Conservation (phyloP, 768 basidiomycete genomes). For the Gloeostereum incarnatum region DNA sequence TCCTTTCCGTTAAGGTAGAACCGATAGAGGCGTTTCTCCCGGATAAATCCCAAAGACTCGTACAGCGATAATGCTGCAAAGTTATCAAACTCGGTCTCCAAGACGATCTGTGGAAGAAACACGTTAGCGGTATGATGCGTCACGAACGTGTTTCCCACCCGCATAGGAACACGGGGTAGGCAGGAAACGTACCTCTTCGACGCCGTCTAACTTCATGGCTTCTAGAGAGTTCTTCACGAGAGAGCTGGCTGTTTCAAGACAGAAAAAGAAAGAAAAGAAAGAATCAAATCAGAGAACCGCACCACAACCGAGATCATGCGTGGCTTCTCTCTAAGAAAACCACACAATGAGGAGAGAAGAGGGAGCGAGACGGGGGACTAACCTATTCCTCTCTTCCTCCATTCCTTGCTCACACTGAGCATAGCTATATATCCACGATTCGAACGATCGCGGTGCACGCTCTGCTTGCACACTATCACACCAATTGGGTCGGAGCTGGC, state of each 20-base stretch:
- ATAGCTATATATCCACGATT: conserved; percentile 97
- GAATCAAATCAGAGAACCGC: conserved; percentile 29
- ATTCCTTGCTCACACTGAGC: conserved; percentile 81
- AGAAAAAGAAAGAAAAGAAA: conserved; percentile 18
- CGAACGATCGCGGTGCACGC: conserved; percentile 62
- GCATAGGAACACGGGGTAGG: not conserved
- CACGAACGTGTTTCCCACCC: too few species aligned
- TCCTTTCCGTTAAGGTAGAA: conserved; percentile 99
- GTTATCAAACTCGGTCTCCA: conserved; percentile 97
- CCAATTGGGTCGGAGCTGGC: conserved; percentile 57
- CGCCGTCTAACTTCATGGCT: conserved; percentile 74
- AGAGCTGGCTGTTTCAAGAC: conserved; percentile 76
- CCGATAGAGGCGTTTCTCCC: conserved; percentile 88
- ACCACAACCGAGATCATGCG: conserved; percentile 31
- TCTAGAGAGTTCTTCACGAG: conserved; percentile 79
- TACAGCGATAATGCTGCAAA: conserved; percentile 81
- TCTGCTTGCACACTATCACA: conserved; percentile 96
- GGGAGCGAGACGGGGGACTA: conserved; percentile 28
- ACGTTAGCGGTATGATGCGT: too few species aligned
- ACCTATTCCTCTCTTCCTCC: conserved; percentile 91
- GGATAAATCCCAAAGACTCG: conserved; percentile 87
- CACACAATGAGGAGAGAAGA: conserved; percentile 27
- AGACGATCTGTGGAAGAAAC: conserved; percentile 53
- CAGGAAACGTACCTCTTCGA: conserved; percentile 67
- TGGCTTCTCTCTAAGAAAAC: conserved; percentile 31